These are phyloP conservation scores for Xylaria telfairii DNA, from an alignment of 495 filamentous ascomycete genomes.

Conservation along the genomic window DNA sequence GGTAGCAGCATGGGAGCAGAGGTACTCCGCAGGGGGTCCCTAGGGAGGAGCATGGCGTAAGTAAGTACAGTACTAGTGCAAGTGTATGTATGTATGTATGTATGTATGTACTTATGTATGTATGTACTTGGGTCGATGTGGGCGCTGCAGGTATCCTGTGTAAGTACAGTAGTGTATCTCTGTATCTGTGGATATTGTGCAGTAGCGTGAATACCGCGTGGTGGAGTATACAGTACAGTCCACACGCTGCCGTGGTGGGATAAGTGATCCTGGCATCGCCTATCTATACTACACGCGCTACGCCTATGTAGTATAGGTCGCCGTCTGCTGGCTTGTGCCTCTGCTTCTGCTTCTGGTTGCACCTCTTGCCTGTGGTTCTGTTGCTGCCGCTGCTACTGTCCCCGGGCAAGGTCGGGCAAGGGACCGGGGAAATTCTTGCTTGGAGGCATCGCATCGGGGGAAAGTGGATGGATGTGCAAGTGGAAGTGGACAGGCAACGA, in stretches of 20 bases:
- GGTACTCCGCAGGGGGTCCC: too few species aligned
- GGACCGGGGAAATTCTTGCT: neutral
- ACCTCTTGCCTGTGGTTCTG: too few species aligned
- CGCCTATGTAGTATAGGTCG: neutral
- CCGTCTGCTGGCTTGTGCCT: neutral
- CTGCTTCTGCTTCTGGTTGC: neutral
- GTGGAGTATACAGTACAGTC: neutral
- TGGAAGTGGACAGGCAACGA: neutral
- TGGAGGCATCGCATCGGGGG: neutral
- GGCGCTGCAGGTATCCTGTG: neutral
- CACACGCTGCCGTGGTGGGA: neutral
- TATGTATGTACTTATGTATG: too few species aligned
- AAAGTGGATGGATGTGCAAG: neutral
- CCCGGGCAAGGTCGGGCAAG: neutral
- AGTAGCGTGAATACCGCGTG: neutral
- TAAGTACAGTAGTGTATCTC: too few species aligned
- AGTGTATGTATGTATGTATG: too few species aligned
- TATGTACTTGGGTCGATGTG: neutral
- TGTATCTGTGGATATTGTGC: neutral
- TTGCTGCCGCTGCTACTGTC: too few species aligned
- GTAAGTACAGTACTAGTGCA: too few species aligned
- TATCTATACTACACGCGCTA: too few species aligned
- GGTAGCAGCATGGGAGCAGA: too few species aligned
- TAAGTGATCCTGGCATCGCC: neutral
- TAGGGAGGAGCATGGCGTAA: too few species aligned